phyloP scores from a whole-genome alignment of 2,329 filamentous ascomycete species.

The Colletotrichum spaethianum region DNA sequence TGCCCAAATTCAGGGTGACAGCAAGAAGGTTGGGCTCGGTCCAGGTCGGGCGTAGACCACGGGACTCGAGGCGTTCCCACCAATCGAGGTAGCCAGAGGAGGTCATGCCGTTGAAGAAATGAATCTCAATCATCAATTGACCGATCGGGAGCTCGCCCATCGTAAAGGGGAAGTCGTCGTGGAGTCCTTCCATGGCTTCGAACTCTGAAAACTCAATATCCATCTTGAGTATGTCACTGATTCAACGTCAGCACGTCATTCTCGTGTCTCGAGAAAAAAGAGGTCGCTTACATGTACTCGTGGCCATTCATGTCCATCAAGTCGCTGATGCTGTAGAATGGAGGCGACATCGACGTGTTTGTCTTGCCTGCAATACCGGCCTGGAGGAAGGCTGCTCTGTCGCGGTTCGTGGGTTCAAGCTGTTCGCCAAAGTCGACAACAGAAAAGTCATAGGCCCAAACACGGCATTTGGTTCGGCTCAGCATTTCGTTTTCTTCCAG shows the following conservation, averaged over 20 bases:
- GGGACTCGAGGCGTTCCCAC: constrained; percentile 45
- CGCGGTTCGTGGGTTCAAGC: constrained; percentile 44
- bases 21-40: constrained; percentile 46
- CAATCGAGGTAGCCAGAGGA: constrained; percentile 42
- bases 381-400: constrained; percentile 51
- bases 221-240: constrained; percentile 57
- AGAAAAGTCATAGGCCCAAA: constrained; percentile 57
- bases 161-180: constrained; percentile 42
- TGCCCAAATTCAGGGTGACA: constrained; percentile 39
- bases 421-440: constrained; percentile 51
- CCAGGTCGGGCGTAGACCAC: constrained; percentile 45
- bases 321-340: constrained; percentile 52
- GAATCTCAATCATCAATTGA: constrained; percentile 44
- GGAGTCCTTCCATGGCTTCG: constrained; percentile 48
- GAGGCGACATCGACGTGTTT: constrained; percentile 46
- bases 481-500: constrained; percentile 53
- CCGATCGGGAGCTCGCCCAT: constrained; percentile 41
- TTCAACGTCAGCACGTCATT: constrained; percentile 13
- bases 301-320: constrained; percentile 56
- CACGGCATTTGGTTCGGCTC: constrained; percentile 53
- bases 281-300: constrained; percentile 49
- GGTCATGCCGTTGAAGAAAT: constrained; percentile 35
- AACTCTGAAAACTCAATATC: constrained; percentile 57
- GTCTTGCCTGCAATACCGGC: constrained; percentile 50
- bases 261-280: background rate